Evolutionary conservation across 208 protist species (phyloP).

Genomic region (Phytomonas serpens): DNA sequence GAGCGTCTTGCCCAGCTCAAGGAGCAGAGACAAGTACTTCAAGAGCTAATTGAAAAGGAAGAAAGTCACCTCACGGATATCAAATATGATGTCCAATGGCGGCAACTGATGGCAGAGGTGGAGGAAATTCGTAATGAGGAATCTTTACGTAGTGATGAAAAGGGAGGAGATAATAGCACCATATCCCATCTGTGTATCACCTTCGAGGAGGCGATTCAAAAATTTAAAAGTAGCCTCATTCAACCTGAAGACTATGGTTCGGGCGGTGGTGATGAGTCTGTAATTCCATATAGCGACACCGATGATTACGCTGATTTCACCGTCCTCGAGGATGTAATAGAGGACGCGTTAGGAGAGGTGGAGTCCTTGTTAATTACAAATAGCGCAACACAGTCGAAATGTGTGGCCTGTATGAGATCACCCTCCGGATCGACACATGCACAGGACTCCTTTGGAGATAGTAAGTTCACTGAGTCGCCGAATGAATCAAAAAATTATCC

Average conservation of each 20-base stretch:
- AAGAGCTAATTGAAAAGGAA: slow-evolving; percentile 46
- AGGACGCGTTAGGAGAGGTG: slow-evolving; percentile 27
- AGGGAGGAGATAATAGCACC: not conserved
- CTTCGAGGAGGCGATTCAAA: slow-evolving; percentile 17
- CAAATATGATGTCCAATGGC: slow-evolving; percentile 64
- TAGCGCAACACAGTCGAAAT: not conserved
- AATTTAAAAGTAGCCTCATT: slow-evolving; percentile 35
- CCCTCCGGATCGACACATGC: not conserved
- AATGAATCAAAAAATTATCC: not conserved
- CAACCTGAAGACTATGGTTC: slow-evolving; percentile 26
- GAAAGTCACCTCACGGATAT: slow-evolving; percentile 39
- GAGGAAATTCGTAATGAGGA: slow-evolving; percentile 11
- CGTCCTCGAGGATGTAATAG: slow-evolving; percentile 38
- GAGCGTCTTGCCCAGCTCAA: slow-evolving; percentile 73
- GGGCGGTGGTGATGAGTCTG: slow-evolving; percentile 9
- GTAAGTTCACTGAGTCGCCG: not conserved
- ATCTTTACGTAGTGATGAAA: not conserved
- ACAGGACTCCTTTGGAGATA: not conserved
- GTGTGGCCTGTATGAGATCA: not conserved
- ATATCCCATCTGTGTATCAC: not conserved
- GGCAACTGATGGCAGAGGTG: slow-evolving; percentile 77
- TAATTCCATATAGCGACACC: slow-evolving; percentile 54
- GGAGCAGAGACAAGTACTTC: slow-evolving; percentile 58
- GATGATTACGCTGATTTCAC: slow-evolving; percentile 78
- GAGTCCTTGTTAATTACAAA: slow-evolving; percentile 16